Conservation (phyloP, 2,329 filamentous ascomycete genomes). For the Fusarium palustre region DNA sequence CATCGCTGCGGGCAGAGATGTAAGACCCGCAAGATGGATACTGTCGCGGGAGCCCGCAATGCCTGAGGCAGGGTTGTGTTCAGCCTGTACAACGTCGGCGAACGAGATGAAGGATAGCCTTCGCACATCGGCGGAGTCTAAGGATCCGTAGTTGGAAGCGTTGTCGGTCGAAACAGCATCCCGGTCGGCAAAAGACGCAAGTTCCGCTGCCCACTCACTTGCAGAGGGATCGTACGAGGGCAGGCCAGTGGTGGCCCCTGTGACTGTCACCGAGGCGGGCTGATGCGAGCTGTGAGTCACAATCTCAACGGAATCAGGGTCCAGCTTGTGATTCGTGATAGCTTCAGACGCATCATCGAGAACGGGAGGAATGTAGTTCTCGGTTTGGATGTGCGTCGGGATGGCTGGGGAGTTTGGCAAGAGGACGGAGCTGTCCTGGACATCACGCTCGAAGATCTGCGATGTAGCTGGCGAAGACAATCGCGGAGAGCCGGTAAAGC, state of each 20-base stretch:
- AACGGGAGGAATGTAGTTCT: conserved; percentile 92
- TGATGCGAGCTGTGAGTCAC: conserved; percentile 88
- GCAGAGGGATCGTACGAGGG: conserved; percentile 57
- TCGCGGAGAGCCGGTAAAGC: conserved; percentile 77
- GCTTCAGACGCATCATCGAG: conserved; percentile 91
- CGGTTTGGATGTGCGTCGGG: conserved; percentile 91
- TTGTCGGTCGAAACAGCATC: conserved; percentile 65
- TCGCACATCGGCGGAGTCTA: conserved; percentile 81
- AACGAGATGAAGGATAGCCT: conserved; percentile 96
- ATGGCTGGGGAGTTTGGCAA: conserved; percentile 84
- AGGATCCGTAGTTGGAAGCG: conserved; percentile 79
- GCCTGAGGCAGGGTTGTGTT: conserved; percentile 72
- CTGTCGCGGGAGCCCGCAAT: conserved; percentile 72
- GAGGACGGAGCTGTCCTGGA: conserved; percentile 80
- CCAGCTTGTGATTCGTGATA: conserved; percentile 86
- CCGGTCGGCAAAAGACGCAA: conserved; percentile 64
- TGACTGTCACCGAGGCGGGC: conserved; percentile 76
- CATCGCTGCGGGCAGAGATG: conserved; percentile 64
- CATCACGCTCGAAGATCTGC: conserved; percentile 93
- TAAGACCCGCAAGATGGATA: conserved; percentile 75
- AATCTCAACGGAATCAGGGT: conserved; percentile 92
- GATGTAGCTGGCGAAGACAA: conserved; percentile 81
- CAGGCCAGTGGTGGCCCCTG: conserved; percentile 56
- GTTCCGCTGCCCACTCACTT: conserved; percentile 68
- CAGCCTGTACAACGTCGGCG: conserved; percentile 90